Evolutionary conservation across 805 yeast species (phyloP), one percentile per base, ranked within the genome.

Genomic region (Komagataella pastoris): DNA sequence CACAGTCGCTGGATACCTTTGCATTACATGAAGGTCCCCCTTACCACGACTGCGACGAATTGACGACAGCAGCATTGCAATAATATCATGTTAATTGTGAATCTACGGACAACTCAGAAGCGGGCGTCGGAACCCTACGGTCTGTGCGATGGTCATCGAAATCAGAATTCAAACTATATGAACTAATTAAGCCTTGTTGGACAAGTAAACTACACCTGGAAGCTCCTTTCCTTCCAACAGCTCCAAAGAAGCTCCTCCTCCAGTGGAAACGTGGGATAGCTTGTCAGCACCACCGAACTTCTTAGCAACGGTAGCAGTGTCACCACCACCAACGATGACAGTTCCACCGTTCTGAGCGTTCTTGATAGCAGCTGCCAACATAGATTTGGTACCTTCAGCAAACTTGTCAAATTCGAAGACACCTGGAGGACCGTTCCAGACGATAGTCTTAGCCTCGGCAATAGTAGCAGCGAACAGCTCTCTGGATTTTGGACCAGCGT

Each of bases 401-500:
- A 93, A 93, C 65, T 78, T 79, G 61, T 88, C 96, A 66, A 93
- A 93, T 78, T 93, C 99, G 70, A 93, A 93, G 63, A 93, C 99
- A 80, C 99, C 99, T 73, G 99, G 97, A 59, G 99, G 99, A 71
- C 99, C 99, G 79, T 93, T 93, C 99, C 99, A 93, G 69, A 93
- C 93, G 65, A 93, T 91, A 65, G 99, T 93, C 83, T 91, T 89
- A 62, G 99, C 95, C 73, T 84, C 78, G 59, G 85, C 85, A 62
- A 93, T 88, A 58, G 96, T 83, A 59, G 75, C 82, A 59, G 83
- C 79, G 69, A 86, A 93, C 61, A 85, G 77, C 71, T 81, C 78
- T 65, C 80, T 76, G 56, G 96, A 79, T 76, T 87, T 83, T 74
- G 89, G 90, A 74, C 99, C 99, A 64, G 82, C 81, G 73, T 93